Percentiles rank a stretch among this genome's conserved stretches.
phyloP scores from a whole-genome alignment of 306 rosid genomes.

The Cucumis cinereus region DNA sequence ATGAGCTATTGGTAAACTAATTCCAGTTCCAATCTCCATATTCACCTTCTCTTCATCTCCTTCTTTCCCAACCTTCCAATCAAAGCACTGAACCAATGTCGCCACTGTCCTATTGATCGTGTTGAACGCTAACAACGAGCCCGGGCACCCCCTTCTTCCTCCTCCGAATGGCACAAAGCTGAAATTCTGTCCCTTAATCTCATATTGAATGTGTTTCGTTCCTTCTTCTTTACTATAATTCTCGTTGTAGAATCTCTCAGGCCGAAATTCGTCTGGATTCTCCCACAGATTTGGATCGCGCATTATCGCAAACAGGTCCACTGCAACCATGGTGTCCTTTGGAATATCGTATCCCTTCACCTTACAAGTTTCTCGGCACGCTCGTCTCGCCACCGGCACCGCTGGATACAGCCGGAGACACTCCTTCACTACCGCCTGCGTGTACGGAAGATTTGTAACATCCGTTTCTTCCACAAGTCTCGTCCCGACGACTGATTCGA shows the following conservation, averaged over 20 bases:
- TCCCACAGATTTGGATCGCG: slow-evolving; percentile 34
- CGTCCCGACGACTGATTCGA: slow-evolving; percentile 13
- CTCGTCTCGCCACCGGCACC: slow-evolving; percentile 23
- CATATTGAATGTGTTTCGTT: not conserved
- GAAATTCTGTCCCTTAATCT: slow-evolving; percentile 13
- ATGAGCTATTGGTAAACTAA: slow-evolving; percentile 33
- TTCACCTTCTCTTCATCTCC: slow-evolving; percentile 21
- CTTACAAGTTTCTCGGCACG: slow-evolving; percentile 27
- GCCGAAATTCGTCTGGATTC: slow-evolving; percentile 23
- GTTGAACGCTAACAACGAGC: slow-evolving; percentile 25
- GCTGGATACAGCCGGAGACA: slow-evolving; percentile 32
- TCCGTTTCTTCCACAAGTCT: slow-evolving; percentile 37
- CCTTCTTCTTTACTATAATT: slow-evolving; percentile 4
- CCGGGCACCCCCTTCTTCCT: slow-evolving; percentile 39
- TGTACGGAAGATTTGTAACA: slow-evolving; percentile 22
- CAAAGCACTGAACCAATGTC: slow-evolving; percentile 47
- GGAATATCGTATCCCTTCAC: slow-evolving; percentile 31
- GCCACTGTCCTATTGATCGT: slow-evolving; percentile 24
- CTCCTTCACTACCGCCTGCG: slow-evolving; percentile 38
- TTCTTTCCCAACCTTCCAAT: slow-evolving; percentile 34
- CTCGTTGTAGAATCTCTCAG: slow-evolving; percentile 26
- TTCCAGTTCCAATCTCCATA: slow-evolving; percentile 32
- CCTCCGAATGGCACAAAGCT: slow-evolving; percentile 35
- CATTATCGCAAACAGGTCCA: slow-evolving; percentile 41
- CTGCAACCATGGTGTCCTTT: slow-evolving; percentile 24